Evolutionary conservation across 2,329 filamentous ascomycete species (phyloP).

Genomic region (Pseudocercospora macadamiae): DNA sequence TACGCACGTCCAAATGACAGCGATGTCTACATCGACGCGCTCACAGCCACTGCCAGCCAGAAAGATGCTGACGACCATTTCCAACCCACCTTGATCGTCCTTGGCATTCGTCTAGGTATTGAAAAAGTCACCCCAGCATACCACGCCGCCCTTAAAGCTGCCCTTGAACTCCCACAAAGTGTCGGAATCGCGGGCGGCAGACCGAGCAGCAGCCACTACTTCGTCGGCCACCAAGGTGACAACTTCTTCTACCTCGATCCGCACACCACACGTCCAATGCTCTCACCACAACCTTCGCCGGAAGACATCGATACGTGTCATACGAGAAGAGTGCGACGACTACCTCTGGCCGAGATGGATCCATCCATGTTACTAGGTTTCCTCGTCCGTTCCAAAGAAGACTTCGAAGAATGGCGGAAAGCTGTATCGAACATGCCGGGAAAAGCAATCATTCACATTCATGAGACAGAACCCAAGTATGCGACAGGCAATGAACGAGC

Average conservation of each 20-base stretch:
- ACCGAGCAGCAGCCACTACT: constrained; percentile 85
- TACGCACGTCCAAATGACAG: constrained; percentile 89
- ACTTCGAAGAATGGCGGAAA: constrained; percentile 82
- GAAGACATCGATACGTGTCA: constrained; percentile 85
- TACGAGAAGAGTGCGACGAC: constrained; percentile 77
- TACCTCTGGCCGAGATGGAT: constrained; percentile 92
- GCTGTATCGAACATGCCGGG: constrained; percentile 56
- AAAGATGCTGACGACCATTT: constrained; percentile 68
- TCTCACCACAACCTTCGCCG: constrained; percentile 62
- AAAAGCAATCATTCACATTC: constrained; percentile 84
- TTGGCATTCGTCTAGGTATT: constrained; percentile 87
- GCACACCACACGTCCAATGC: constrained; percentile 76
- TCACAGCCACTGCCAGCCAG: constrained; percentile 69
- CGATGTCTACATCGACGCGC: constrained; percentile 89
- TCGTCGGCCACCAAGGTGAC: constrained; percentile 71
- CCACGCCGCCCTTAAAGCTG: constrained; percentile 86
- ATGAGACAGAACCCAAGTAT: constrained; percentile 66
- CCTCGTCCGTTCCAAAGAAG: constrained; percentile 76
- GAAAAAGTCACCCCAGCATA: constrained; percentile 94
- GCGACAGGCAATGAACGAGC: constrained; percentile 61
- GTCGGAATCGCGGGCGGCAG: constrained; percentile 94
- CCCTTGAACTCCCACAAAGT: constrained; percentile 87
- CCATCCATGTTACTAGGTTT: constrained; percentile 98
- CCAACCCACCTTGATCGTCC: constrained; percentile 81
- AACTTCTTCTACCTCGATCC: constrained; percentile 94